Evolutionary conservation across 306 rosid species (phyloP), one percentile per base, ranked within the genome.

Genomic region (Cucurbita moschata): DNA sequence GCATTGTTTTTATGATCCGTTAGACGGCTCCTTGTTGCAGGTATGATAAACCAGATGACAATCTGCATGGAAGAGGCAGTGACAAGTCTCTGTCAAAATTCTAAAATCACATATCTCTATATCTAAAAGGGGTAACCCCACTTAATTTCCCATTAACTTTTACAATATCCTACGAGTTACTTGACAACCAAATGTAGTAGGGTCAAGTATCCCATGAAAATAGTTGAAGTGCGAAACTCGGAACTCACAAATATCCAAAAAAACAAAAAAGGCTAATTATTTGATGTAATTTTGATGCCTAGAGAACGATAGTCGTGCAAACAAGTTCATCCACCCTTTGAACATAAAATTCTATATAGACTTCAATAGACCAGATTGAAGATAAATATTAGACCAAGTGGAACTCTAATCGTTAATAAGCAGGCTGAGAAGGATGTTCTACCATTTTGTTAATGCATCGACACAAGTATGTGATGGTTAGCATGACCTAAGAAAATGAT

Each of bases 41-140:
- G 98, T 82, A 94, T 94, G 50, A 94, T 82, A 79, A 90, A 90
- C 98, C 98, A 94, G 71, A 94, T 89, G 77, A 94, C 90, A 57
- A 94, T 87, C 98, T 94, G 89, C 83, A 88, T 43, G 79, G 73
- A 55, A 82, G 76, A 53, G 68, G 59, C 67, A 75, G 63, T 82
- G 52, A 84, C 11, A 39, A 39, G 26, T 51, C 23, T 47, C n/a
- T 5, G 63, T 83, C 49, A 84, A 57, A 55, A 73, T 15, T 5
- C 46, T 70, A 49, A 50, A 46, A 46, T 21, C 55, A 46, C 18
- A 21, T 47, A 14, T 47, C 47, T 9, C 21, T 26, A 19, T 14
- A 47, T 47, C 42, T 46, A 13, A 21, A 21, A 46, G 55, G 35
- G 54, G 1, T 56, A 46, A 46, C 18, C 55, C 56, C 72, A 44